Conservation (phyloP, 768 basidiomycete genomes). For the Termitomyces sp. region DNA sequence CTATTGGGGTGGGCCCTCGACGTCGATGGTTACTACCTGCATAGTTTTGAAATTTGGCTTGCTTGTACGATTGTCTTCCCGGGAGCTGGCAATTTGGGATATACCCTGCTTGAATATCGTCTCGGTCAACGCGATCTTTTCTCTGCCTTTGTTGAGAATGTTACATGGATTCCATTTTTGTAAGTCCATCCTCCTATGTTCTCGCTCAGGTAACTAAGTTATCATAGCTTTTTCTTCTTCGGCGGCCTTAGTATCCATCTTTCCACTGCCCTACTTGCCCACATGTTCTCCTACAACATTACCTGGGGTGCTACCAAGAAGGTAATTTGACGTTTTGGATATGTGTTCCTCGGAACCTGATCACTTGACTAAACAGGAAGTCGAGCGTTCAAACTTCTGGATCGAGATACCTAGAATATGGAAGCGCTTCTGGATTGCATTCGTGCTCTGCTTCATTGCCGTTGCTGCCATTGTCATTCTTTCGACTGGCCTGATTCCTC, state of each 20-base stretch:
- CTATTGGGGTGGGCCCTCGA: slow-evolving; percentile 57
- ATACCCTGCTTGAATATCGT: slow-evolving; percentile 65
- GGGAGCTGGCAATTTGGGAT: slow-evolving; percentile 62
- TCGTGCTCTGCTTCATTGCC: slow-evolving; percentile 46
- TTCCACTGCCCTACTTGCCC: slow-evolving; percentile 57
- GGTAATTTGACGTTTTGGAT: slow-evolving; percentile 18
- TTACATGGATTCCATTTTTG: slow-evolving; percentile 74
- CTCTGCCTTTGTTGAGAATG: slow-evolving; percentile 50
- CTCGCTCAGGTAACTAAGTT: background rate
- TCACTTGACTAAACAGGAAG: slow-evolving; percentile 46
- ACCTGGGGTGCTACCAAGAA: slow-evolving; percentile 78
- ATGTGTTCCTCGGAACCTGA: background rate
- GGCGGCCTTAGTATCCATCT: slow-evolving; percentile 72
- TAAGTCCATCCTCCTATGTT: slow-evolving; percentile 30
- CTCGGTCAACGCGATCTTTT: slow-evolving; percentile 51
- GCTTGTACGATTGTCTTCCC: slow-evolving; percentile 71
- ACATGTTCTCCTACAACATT: slow-evolving; percentile 73
- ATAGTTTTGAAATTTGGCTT: slow-evolving; percentile 71
- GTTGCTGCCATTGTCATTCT: slow-evolving; percentile 57
- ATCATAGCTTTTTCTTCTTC: slow-evolving; percentile 69
- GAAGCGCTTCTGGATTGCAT: slow-evolving; percentile 69
- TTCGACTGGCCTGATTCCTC: slow-evolving; percentile 46
- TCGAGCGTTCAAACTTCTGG: slow-evolving; percentile 87
- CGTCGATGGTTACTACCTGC: slow-evolving; percentile 68
- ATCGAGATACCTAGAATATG: slow-evolving; percentile 83